phyloP scores from a whole-genome alignment of 306 rosid genomes.

The Acacia crassicarpa region DNA sequence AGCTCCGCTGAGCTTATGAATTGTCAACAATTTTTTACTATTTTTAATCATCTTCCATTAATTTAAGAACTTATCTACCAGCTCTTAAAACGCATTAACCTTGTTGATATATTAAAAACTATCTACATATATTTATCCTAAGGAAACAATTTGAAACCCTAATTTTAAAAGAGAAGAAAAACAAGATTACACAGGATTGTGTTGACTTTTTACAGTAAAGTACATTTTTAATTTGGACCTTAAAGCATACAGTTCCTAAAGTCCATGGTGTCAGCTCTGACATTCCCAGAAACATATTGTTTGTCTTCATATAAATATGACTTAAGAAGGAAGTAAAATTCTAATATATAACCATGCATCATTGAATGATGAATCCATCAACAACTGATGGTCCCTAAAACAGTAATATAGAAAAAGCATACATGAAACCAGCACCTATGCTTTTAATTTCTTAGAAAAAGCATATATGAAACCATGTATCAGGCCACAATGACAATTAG shows the following conservation, averaged over 20 bases:
- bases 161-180: neutral
- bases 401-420: neutral
- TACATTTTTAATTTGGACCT: neutral
- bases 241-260: neutral
- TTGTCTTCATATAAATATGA: neutral
- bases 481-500: constrained; percentile 19
- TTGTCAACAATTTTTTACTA: neutral
- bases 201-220: neutral
- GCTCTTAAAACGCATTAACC: neutral
- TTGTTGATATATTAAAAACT: neutral
- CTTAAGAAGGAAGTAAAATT: constrained; percentile 4
- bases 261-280: constrained; percentile 19
- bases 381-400: neutral
- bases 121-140: neutral
- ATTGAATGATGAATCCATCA: neutral
- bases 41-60: neutral
- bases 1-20: neutral
- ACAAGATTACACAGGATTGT: neutral
- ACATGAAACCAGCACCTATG: neutral
- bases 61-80: neutral
- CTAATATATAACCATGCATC: neutral
- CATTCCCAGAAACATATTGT: constrained; percentile 1
- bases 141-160: neutral
- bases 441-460: neutral
- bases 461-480: neutral